These are phyloP conservation scores for Bertia moriformis DNA, from an alignment of 2,329 filamentous ascomycete species.

Conservation along the genomic window DNA sequence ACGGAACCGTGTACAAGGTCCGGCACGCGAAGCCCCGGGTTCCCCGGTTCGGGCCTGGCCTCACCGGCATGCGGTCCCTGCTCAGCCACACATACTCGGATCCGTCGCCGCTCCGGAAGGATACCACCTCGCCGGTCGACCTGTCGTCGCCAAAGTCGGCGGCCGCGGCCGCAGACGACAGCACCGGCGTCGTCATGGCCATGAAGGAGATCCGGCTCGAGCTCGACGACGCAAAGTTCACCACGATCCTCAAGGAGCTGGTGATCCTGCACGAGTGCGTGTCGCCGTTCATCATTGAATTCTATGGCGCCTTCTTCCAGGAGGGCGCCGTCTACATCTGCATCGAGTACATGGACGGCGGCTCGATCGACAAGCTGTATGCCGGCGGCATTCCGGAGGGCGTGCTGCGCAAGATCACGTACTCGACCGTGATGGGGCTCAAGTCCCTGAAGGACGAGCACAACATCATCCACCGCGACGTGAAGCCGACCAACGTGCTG, in stretches of 20 bases:
- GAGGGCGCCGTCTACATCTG: conserved; percentile 98
- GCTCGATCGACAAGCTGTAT: conserved; percentile 93
- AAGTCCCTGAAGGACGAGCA: conserved; percentile 93
- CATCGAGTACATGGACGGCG: conserved; percentile 98
- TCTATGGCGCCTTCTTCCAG: conserved; percentile 97
- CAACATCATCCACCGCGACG: conserved; percentile 97
- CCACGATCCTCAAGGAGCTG: conserved; percentile 92
- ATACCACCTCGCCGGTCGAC: conserved; percentile 11
- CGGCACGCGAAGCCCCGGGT: conserved; percentile 58
- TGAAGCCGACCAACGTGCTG: conserved; percentile 97
- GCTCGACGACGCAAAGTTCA: conserved; percentile 90
- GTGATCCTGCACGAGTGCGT: conserved; percentile 90
- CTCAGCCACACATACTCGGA: conserved; percentile 19
- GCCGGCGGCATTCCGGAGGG: conserved; percentile 77
- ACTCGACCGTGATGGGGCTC: conserved; percentile 77
- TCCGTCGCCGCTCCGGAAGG: conserved; percentile 13
- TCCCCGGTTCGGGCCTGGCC: conserved; percentile 42
- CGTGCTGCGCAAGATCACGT: conserved; percentile 77
- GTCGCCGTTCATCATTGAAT: conserved; percentile 94
- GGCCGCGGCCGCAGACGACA: conserved; percentile 17
- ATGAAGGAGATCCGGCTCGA: conserved; percentile 98
- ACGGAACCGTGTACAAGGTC: conserved; percentile 95
- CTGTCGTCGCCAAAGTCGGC: conserved; percentile 10
- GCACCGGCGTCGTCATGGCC: conserved; percentile 73
- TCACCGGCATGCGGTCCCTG: conserved; percentile 27